phyloP scores from a whole-genome alignment of 2,329 filamentous ascomycete species.

The Dendryphion nanum region DNA sequence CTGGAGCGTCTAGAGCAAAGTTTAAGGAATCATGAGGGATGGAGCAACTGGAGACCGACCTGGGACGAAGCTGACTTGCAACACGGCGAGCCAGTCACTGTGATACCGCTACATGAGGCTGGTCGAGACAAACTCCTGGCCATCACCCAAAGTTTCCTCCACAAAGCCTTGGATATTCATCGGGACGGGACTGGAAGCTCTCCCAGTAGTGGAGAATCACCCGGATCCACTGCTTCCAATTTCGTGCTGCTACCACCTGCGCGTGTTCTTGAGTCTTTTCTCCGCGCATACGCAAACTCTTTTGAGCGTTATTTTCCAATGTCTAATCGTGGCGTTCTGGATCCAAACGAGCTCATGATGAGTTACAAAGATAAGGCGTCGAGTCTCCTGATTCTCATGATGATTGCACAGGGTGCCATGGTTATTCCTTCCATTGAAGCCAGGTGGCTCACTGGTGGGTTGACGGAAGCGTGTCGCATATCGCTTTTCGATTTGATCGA shows the following conservation, averaged over 20 bases:
- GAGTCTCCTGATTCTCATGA: slow-evolving; percentile 65
- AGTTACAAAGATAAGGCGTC: slow-evolving; percentile 62
- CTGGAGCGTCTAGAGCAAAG: slow-evolving; percentile 53
- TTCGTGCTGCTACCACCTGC: slow-evolving; percentile 66
- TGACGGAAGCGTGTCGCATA: slow-evolving; percentile 70
- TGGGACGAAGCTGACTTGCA: slow-evolving; percentile 51
- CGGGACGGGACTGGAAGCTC: slow-evolving; percentile 49
- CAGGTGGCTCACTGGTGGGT: slow-evolving; percentile 62
- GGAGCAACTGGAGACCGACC: slow-evolving; percentile 52
- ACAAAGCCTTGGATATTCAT: slow-evolving; percentile 69
- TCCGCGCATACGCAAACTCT: slow-evolving; percentile 64
- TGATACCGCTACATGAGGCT: slow-evolving; percentile 51
- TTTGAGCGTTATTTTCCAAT: slow-evolving; percentile 66
- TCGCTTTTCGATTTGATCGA: slow-evolving; percentile 71
- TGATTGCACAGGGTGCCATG: slow-evolving; percentile 70
- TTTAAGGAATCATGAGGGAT: slow-evolving; percentile 51
- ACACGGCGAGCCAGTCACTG: slow-evolving; percentile 46
- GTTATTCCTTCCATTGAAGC: slow-evolving; percentile 65
- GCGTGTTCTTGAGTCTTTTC: slow-evolving; percentile 65
- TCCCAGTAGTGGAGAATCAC: slow-evolving; percentile 43
- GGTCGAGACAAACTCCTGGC: slow-evolving; percentile 69
- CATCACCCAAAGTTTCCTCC: slow-evolving; percentile 68
- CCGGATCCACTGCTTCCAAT: slow-evolving; percentile 54
- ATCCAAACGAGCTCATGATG: slow-evolving; percentile 66
- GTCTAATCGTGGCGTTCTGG: slow-evolving; percentile 58